Base-by-base conservation (phyloP, 257 asterid genomes). In the Ilex aquifolium region DNA sequence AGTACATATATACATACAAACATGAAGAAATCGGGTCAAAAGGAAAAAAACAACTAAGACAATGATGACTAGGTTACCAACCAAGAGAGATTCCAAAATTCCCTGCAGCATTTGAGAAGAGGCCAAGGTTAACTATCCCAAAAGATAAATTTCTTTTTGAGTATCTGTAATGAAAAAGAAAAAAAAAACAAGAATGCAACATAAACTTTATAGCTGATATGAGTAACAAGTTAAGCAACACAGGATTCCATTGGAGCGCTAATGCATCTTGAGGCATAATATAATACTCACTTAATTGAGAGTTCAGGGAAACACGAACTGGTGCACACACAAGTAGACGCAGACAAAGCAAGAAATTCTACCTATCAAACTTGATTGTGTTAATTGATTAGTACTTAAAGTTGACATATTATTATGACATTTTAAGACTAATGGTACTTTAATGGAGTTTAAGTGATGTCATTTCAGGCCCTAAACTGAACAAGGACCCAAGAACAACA, bases 61-160 rank as follows among this genome's bases (percentile, higher is more conserved):
- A n/a, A n/a, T n/a, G n/a, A 36, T 36, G 40, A 36, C 40, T 36
- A 48, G 10, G 48, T 16, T 58, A 60, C 85, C 57, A 65, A 92
- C 99, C 94, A 31, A 83, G 93, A 61, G 85, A 51, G 59, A 92
- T 78, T 71, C 91, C 97, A 61, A 92, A 82, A 72, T 85, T 92
- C 76, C 87, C 97, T 49, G 97, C 99, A 60, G 88, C 96, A 79
- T 92, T 92, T 48, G 97, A 97, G 74, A 92, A 89, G 79, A 89
- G 96, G 63, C 99, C 97, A 57, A 92, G 88, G 85, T 92, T 96
- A 77, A 92, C 84, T 32, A 74, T 77, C 73, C 88, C 99, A 66
- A 92, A 92, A 31, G 96, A 92, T 71, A 92, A 65, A 64, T 76
- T 79, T 76, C 84, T 80, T 79, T 76, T 87, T 50, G 99, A 89